Evolutionary conservation across 805 yeast genomes (phyloP), one percentile per base, ranked within the genome.

Genomic region (Pichia heedii): DNA sequence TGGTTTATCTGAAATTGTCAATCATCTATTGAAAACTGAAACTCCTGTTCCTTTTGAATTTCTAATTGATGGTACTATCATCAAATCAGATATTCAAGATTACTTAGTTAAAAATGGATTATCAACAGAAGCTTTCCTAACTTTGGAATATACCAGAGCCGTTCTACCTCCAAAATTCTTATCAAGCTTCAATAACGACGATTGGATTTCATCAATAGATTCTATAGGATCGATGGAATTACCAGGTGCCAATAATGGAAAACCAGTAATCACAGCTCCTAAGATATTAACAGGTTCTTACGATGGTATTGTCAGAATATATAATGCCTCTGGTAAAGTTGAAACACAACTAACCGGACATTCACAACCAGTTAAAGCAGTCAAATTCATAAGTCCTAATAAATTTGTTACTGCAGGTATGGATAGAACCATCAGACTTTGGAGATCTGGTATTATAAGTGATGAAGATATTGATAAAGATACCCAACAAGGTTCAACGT

Each of bases 1-100:
- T 60, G 98, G 98, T 44, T 73, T 93, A 34, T 86, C 96, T 5
- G 97, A 93, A 65, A 81, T 93, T 60, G 96, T 93, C 20, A 93
- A 93, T 66, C 97, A 93, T 66, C 70, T 93, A 44, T 69, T 93
- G 40, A 71, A 65, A 8, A 44, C 69, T 50, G 81, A 79, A 16
- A 69, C 67, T 37, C 80, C 93, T 1, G 76, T 87, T 42, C 97
- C 97, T 19, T 90, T 93, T 62, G 97, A 93, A 59, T 93, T 93
- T 63, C 69, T 93, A 48, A 77, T 90, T 42, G 87, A 89, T 56
- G 96, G 96, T 15, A 79, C 79, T 20, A 67, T 93, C 44, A 67
- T 93, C 46, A 80, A 93, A 53, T 73, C 83, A 1, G 79, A 95
- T 1, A 68, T 93, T 43, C 82, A 85, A 39, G 90, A 84, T 13